Percentiles rank a stretch among this genome's conserved stretches.
phyloP scores from a whole-genome alignment of 805 yeast genomes.

The Isabelozyma pseudorhagii region DNA sequence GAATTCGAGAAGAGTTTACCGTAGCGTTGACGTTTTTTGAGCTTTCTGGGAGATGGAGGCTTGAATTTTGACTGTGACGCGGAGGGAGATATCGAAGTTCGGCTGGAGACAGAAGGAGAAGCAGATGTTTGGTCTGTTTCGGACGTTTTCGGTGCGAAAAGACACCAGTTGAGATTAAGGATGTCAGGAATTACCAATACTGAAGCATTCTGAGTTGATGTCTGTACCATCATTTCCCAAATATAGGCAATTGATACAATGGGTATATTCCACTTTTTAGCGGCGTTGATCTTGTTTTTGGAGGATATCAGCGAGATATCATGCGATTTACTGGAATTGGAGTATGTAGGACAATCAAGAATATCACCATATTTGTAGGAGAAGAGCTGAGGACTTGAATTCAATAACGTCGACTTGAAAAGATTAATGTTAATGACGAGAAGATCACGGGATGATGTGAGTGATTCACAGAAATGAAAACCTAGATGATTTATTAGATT shows the following conservation, averaged over 20 bases:
- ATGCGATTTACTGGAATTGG: constrained; percentile 20
- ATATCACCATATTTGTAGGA: constrained; percentile 29
- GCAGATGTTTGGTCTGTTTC: constrained; percentile 12
- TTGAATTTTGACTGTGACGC: constrained; percentile 20
- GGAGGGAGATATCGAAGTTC: neutral
- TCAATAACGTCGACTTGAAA: constrained; percentile 34
- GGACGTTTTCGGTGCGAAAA: constrained; percentile 44
- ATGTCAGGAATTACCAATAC: constrained; percentile 34
- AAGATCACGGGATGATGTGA: constrained; percentile 52
- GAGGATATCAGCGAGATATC: constrained; percentile 42
- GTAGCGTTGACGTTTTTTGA: constrained; percentile 39
- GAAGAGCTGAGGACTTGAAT: constrained; percentile 42
- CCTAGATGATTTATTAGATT: constrained; percentile 58
- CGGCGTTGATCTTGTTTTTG: constrained; percentile 54
- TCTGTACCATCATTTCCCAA: constrained; percentile 47
- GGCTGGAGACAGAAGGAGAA: neutral
- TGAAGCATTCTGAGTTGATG: constrained; percentile 11
- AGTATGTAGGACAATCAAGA: constrained; percentile 31
- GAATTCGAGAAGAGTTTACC: constrained; percentile 44
- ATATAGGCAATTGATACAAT: constrained; percentile 53
- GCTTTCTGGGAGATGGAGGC: constrained; percentile 54
- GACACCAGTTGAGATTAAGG: constrained; percentile 51
- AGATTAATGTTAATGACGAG: constrained; percentile 52
- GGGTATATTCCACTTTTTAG: constrained; percentile 56
- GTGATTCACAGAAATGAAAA: constrained; percentile 45